Conservation (phyloP, 139 green algal species). For the Yamagishiella unicocca region DNA sequence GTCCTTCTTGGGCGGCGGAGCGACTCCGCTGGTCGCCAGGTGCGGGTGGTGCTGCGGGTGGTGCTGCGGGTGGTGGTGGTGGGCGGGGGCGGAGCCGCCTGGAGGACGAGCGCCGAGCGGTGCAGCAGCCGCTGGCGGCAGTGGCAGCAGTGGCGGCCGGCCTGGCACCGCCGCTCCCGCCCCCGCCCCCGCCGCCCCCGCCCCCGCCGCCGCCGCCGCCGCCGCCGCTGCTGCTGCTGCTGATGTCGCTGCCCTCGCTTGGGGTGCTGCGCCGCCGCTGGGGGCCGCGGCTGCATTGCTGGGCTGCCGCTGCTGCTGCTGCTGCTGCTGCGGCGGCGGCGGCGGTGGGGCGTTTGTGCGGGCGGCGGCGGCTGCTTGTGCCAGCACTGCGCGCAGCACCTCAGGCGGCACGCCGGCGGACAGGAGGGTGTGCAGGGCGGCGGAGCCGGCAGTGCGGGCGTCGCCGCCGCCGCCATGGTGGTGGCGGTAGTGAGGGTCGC, state of each 20-base stretch:
- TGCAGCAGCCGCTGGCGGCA: too few relatives aligned
- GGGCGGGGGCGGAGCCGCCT: too few relatives aligned
- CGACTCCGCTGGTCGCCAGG: neutral
- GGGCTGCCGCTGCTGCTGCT: neutral
- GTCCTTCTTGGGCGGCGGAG: slow-evolving; percentile 1
- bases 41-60: neutral
- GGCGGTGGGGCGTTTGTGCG: neutral
- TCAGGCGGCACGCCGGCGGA: slow-evolving; percentile 12
- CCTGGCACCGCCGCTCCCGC: neutral
- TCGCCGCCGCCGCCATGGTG: neutral
- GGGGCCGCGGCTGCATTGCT: too few relatives aligned
- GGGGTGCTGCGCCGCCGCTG: too few relatives aligned
- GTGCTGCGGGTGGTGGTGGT: neutral
- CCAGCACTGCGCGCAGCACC: neutral
- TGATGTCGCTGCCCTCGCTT: too few relatives aligned
- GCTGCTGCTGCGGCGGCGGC: neutral
- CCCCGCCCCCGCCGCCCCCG: neutral
- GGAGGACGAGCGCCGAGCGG: too few relatives aligned
- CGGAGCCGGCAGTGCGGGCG: neutral
- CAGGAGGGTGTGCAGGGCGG: neutral
- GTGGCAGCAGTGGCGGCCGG: neutral
- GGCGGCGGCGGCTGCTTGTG: neutral
- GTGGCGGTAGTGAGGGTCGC: too few relatives aligned
- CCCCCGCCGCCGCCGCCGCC: neutral
- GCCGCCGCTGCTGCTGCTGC: neutral